phyloP scores from a whole-genome alignment of 805 yeast genomes.

The Sugiyamaella floridensis region DNA sequence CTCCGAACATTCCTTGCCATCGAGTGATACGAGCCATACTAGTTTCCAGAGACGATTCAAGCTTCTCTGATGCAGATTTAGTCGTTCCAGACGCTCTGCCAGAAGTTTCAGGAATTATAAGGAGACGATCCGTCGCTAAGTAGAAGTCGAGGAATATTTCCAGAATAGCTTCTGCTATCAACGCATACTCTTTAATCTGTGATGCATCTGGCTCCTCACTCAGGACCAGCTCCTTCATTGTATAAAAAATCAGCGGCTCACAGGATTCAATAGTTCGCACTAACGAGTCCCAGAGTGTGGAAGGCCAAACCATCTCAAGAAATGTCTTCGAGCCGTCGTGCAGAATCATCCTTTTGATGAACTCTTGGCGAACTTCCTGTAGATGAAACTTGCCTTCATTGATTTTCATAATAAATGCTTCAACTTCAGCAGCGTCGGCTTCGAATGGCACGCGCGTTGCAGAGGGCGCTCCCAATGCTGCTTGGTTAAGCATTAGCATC shows the following conservation, averaged over 20 bases:
- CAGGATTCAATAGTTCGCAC: conserved; percentile 26
- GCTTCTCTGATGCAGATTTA: conserved; percentile 12
- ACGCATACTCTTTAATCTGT: not conserved
- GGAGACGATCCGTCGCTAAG: conserved; percentile 5
- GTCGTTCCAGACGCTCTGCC: conserved; percentile 9
- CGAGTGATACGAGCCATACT: conserved; percentile 6
- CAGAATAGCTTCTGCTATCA: conserved; percentile 5
- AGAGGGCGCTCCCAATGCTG: conserved; percentile 22
- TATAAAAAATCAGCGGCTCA: conserved; percentile 17
- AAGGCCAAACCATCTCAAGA: conserved; percentile 37
- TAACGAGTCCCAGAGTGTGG: conserved; percentile 31
- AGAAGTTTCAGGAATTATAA: not conserved
- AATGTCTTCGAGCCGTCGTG: conserved; percentile 17
- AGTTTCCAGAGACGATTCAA: conserved; percentile 4
- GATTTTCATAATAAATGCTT: conserved; percentile 24
- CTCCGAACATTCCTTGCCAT: conserved; percentile 18
- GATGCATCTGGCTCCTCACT: not conserved
- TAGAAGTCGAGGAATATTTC: conserved; percentile 22
- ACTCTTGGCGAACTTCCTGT: conserved; percentile 33
- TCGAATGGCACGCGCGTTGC: conserved; percentile 9
- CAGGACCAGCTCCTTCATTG: conserved; percentile 5
- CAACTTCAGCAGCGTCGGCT: conserved; percentile 16
- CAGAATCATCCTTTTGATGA: conserved; percentile 23
- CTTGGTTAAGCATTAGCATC: conserved; percentile 27
- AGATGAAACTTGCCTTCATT: conserved; percentile 31